Base-by-base conservation (phyloP, 2,329 filamentous ascomycete species). In the Paracoccidioides lutzii region DNA sequence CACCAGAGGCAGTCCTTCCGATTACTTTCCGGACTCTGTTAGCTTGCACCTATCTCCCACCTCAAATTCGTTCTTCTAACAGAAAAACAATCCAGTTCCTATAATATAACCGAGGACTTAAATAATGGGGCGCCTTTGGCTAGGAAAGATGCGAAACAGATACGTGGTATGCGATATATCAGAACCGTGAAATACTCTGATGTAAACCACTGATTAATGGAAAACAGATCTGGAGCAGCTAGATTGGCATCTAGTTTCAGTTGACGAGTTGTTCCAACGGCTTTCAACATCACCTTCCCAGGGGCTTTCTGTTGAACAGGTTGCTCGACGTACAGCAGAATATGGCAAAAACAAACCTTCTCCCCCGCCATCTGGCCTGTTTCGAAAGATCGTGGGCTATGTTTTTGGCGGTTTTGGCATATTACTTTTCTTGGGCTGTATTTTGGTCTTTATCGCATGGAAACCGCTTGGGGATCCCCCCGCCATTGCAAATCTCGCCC, bases 391-490 rank as follows among this genome's bases (percentile, higher is more conserved):
- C 4, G 70, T 84, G 38, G 80, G 80, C 15, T 90, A 90, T 69
- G 82, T 90, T 62, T 89, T 89, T 71, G 84, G 83, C 60, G 87
- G 87, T 1, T 91, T 90, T 61, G 86, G 87, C 2, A 76, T 81
- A 1, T 81, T 91, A 52, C 76, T 90, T 3, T 76, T 90, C 5
- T 65, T 83, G 2, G 86, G 84, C 15, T 76, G 79, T 22, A 78
- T 90, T 40, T 76, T 90, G 2, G 86, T 90, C 52, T 88, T 90
- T 63, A 72, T 90, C 57, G 81, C 85, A 2, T 90, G 86, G 85
- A 83, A 81, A 59, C 87, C 87, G 0, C 78, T 90, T 0, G 86
- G 86, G 4, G 65, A 85, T 8, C 86, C 86, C n/a, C 85, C 87
- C 2, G 78, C 82, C 0, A 62, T 78, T 12, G 85, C 87, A 5